Evolutionary conservation across 371 early-diverging fungal genomes (phyloP).

Genomic region (Dichotomocladium elegans): DNA sequence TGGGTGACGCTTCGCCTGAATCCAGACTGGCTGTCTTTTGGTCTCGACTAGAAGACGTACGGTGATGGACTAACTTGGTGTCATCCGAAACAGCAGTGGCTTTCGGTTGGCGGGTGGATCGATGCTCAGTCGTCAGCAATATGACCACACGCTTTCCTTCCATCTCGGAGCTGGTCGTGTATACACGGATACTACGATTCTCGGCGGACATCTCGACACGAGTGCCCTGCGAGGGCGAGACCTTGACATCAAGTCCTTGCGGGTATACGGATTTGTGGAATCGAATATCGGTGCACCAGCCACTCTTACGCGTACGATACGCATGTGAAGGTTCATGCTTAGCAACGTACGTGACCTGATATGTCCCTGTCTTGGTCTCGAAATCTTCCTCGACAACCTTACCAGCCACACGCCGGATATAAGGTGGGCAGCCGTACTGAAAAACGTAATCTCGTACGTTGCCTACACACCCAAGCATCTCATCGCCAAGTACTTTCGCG

Average conservation of each 20-base stretch:
- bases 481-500: slow-evolving; percentile 27
- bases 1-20: too few species aligned
- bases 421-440: slow-evolving; percentile 53
- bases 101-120: too few species aligned
- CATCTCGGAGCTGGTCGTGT: slow-evolving; percentile 26
- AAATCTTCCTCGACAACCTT: slow-evolving; percentile 36
- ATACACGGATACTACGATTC: slow-evolving; percentile 26
- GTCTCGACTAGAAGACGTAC: too few species aligned
- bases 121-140: slow-evolving; percentile 6
- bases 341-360: slow-evolving; percentile 19
- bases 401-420: slow-evolving; percentile 47
- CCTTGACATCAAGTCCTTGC: slow-evolving; percentile 32
- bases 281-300: slow-evolving; percentile 45
- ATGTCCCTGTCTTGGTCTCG: slow-evolving; percentile 14
- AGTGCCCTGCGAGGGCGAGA: slow-evolving; percentile 23
- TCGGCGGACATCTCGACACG: slow-evolving; percentile 27
- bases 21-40: too few species aligned
- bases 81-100: too few species aligned
- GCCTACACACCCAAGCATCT: slow-evolving; percentile 29
- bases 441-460: slow-evolving; percentile 36
- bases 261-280: slow-evolving; percentile 31
- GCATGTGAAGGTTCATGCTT: slow-evolving; percentile 41
- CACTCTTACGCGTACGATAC: slow-evolving; percentile 24
- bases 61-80: too few species aligned
- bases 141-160: slow-evolving; percentile 39